phyloP scores from a whole-genome alignment of 768 basidiomycete genomes.

The Pleurotus giganteus region DNA sequence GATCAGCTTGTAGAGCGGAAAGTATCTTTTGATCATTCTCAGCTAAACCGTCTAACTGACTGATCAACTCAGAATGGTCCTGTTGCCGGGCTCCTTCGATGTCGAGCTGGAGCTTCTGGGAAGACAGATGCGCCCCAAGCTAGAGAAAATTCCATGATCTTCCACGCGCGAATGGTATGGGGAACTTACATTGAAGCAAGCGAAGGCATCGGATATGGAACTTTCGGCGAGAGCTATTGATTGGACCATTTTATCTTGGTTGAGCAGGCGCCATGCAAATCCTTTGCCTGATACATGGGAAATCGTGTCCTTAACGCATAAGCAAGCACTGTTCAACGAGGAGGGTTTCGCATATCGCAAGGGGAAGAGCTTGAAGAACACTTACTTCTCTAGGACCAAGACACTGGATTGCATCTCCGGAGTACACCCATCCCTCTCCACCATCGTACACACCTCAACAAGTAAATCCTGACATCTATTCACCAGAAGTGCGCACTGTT shows the following conservation, averaged over 20 bases:
- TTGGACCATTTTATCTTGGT: conserved; percentile 15
- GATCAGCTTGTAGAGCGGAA: too few relatives aligned
- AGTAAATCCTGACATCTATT: not conserved
- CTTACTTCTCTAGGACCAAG: conserved; percentile 1
- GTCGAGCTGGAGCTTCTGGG: too few relatives aligned
- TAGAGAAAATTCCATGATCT: too few relatives aligned
- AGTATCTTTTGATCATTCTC: too few relatives aligned
- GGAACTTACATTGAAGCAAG: conserved; percentile 15
- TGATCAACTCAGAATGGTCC: too few relatives aligned
- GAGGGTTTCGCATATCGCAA: too few relatives aligned
- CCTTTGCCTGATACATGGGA: conserved; percentile 13
- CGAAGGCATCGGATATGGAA: conserved; percentile 14
- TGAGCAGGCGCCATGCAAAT: conserved; percentile 18
- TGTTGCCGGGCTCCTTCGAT: too few relatives aligned
- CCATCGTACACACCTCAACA: not conserved
- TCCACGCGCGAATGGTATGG: too few relatives aligned
- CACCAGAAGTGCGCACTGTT: not conserved
- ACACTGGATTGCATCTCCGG: not conserved
- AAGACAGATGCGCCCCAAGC: too few relatives aligned
- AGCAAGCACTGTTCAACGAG: conserved; percentile 18
- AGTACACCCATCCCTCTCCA: not conserved
- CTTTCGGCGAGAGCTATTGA: conserved; percentile 13
- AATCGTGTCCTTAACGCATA: conserved; percentile 11
- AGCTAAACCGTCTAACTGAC: too few relatives aligned
- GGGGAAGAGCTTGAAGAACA: too few relatives aligned